Evolutionary conservation across 805 yeast species (phyloP), one percentile per base, ranked within the genome.

Genomic region (Wickerhamiella slavikovae): DNA sequence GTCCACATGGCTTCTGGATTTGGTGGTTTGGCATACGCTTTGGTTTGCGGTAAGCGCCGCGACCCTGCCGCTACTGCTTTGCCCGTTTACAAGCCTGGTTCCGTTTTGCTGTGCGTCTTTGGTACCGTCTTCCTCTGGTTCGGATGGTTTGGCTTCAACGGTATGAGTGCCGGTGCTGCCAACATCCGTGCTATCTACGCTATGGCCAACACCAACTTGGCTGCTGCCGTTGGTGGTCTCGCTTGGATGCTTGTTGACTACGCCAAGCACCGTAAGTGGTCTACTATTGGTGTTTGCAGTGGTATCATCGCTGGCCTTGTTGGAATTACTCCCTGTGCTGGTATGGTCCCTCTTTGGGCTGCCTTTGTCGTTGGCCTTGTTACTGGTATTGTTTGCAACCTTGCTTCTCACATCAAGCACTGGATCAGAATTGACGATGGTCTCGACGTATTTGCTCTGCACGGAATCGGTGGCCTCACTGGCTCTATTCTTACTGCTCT

Each of bases 81-180:
- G 41, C 94, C 94, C 38, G 75, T 75, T 50, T 83, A 82, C 60
- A 79, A 71, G 57, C 96, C 98, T 24, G 95, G 85, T 52, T 75
- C 89, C 15, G 93, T 85, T 22, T 67, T 92, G 6, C 68, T 82
- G 27, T 79, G 82, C 34, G 94, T 83, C 12, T 57, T 89, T 34
- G 98, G 98, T 32, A 82, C 95, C 14, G 74, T 79, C 9, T 77
- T 89, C 60, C 66, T 89, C 43, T 85, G 95, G 94, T 82, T 89
- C 45, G 98, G 96, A 22, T 89, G 98, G 98, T 82, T 82, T 47
- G 95, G 94, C 24, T 89, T 89, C 70, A 89, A 89, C 65, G 95
- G 94, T 55, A 96, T 96, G 45, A 80, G 94, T 28, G 77, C 95
- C 29, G 95, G 94, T 54, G 75, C 80, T 49, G 78, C 94, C 22